Base-by-base conservation (phyloP, 139 green algal genomes). In the Coelastrella sp. region DNA sequence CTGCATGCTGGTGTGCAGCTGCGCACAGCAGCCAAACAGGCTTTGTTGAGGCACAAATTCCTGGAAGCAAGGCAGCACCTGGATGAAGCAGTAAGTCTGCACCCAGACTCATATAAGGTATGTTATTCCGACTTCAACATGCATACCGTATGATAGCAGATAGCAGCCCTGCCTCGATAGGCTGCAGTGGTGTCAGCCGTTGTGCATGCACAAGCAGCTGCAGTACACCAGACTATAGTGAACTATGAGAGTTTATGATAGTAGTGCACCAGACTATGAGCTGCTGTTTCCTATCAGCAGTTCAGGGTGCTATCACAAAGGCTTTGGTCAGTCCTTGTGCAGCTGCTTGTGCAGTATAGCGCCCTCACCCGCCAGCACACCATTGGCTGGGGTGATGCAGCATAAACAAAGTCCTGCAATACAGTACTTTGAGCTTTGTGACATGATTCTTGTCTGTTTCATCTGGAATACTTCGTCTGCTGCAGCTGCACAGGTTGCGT, bases 41-140 rank as follows among this genome's bases (percentile, higher is more conserved):
- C 68, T 10, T 35, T 89, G 70, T 35, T 82, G 56, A 73, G 49
- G 6, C 84, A 81, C 56, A 75, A 70, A 15, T 89, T 89, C 12
- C 27, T n/a, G 8, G 56, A 68, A 7, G 84, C 84, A 35, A 80
- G 84, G 70, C 49, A 24, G 65, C 17, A 68, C 8, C 35, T 89
- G 84, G 66, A 81, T n/a, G 84, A 89, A 49, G 84, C 84, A 5
- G 59, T 89, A n/a, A 35, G 7, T 15, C 61, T 89, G 14, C 66
- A 82, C 8, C 84, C 84, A 78, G 35, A 88, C 68, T 72, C 35
- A 15, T 82, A 89, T 56, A 89, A 89, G 84, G 84, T 82, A 15
- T 27, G 24, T 11, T 49, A 49, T 49, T 49, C 35, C 35, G 35
- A 49, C 35, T n/a, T 25, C 75, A 82, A 78, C 8, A 17, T 73